Base-by-base conservation (phyloP, 2,329 filamentous ascomycete species). In the Camptophora hylomeconis region DNA sequence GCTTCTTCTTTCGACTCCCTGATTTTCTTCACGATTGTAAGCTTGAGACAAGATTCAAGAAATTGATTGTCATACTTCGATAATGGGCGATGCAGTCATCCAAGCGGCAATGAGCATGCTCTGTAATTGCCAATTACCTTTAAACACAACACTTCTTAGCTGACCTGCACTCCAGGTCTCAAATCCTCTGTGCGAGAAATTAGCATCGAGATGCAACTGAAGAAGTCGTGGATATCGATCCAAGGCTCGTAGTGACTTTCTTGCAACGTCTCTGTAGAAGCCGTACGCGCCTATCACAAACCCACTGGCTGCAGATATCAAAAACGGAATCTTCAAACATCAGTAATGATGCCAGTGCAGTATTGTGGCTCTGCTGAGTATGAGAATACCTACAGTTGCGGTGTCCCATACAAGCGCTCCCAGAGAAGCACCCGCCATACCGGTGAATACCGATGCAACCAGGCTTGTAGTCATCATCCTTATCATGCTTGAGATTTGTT, bases 41-140 rank as follows among this genome's bases (percentile, higher is more conserved):
- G 17, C 7, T 8, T 14, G 22, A 17, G 9, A 11, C 9, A 11
- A 5, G 7, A n/a, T 15, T 23, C 13, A 7, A 10, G 4, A 6
- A 2, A 5, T 7, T n/a, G n/a, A 14, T 13, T 19, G 11, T 30
- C 39, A 31, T 13, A 42, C 39, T 32, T 42, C 39, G 7, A 42
- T 26, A 7, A 37, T 33, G 3, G 28, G 19, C 10, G 28, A 31
- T 11, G 39, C 39, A 11, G 39, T 42, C 37, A 42, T 27, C 39
- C 39, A 42, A 26, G 37, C 40, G 5, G 37, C 39, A 19, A 42
- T 20, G 14, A 40, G 19, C 39, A 42, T 42, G 22, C 39, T 42
- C 16, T 31, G 27, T 26, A 42, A 22, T 8, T 37, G 32, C 39
- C 39, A 42, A 21, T 31, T 40, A 10, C 16, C 11, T 3, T 17